Conservation (phyloP, 169 alveolate species). For the Babesia caballi region DNA sequence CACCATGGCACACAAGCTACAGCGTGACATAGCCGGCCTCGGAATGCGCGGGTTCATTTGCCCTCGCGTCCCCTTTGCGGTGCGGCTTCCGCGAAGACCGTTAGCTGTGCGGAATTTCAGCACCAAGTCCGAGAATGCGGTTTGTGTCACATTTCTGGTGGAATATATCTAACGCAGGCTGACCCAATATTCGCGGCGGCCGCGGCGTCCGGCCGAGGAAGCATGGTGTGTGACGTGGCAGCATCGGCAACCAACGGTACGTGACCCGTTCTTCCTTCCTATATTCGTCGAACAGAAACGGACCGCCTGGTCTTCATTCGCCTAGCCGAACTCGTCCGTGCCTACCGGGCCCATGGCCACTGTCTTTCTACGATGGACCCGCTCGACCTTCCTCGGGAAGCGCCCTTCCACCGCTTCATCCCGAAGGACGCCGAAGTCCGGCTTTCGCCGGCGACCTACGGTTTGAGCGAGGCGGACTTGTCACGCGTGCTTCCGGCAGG, state of each 20-base stretch:
- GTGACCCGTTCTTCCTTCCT: not conserved
- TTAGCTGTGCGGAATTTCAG: not conserved
- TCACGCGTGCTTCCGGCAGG: slow-evolving; percentile 2
- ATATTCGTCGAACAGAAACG: not conserved
- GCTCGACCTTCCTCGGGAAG: slow-evolving; percentile 65
- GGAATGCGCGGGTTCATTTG: not conserved
- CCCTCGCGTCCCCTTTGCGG: not conserved
- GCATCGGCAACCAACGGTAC: slow-evolving; percentile 5
- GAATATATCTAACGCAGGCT: not conserved
- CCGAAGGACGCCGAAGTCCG: slow-evolving; percentile 10
- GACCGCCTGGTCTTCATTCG: slow-evolving; percentile 40
- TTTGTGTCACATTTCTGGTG: not conserved
- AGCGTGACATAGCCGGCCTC: not conserved
- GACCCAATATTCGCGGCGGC: not conserved
- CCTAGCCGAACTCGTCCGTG: slow-evolving; percentile 64
- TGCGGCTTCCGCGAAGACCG: not conserved
- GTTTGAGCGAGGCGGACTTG: slow-evolving; percentile 30
- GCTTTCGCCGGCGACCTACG: slow-evolving; percentile 17
- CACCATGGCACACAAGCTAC: not conserved
- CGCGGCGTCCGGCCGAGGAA: not conserved
- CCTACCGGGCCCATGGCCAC: slow-evolving; percentile 73
- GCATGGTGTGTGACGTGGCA: slow-evolving; percentile 1
- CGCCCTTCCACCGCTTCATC: slow-evolving; percentile 66
- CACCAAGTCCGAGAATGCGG: not conserved
- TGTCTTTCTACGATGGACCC: slow-evolving; percentile 67